phyloP scores from a whole-genome alignment of 176 grass and related monocot genomes.

The Bothriochloa decipiens region DNA sequence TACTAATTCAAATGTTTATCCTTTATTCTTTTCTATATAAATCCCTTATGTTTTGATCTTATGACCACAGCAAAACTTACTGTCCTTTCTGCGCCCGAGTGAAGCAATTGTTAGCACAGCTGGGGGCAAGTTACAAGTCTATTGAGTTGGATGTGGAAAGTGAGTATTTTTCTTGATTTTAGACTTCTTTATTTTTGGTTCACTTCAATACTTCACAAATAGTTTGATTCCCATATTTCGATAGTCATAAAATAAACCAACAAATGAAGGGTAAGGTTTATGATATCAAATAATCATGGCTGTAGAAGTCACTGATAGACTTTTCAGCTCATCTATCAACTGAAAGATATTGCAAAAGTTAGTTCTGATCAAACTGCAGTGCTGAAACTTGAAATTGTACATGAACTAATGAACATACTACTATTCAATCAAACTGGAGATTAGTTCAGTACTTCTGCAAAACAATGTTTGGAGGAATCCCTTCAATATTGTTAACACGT shows the following conservation, averaged over 20 bases:
- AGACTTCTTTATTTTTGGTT: neutral
- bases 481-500: neutral
- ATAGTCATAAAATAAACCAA: neutral
- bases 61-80: conserved; percentile 51
- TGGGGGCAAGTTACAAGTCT: conserved; percentile 52
- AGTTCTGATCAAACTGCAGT: neutral
- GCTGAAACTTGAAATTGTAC: neutral
- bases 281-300: too few species aligned
- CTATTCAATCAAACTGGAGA: neutral
- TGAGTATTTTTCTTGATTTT: conserved; percentile 28
- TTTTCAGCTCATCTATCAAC: neutral
- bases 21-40: neutral
- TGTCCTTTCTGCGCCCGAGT: conserved; percentile 55
- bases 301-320: neutral
- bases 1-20: neutral
- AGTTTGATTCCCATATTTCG: neutral
- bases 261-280: neutral
- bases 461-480: neutral
- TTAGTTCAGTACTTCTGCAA: neutral
- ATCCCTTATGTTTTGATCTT: neutral
- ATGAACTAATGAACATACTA: neutral
- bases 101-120: conserved; percentile 49
- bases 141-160: conserved; percentile 73
- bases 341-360: too few species aligned
- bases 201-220: neutral